Conservation (phyloP, 306 rosid species). For the Begonia peltatifolia region DNA sequence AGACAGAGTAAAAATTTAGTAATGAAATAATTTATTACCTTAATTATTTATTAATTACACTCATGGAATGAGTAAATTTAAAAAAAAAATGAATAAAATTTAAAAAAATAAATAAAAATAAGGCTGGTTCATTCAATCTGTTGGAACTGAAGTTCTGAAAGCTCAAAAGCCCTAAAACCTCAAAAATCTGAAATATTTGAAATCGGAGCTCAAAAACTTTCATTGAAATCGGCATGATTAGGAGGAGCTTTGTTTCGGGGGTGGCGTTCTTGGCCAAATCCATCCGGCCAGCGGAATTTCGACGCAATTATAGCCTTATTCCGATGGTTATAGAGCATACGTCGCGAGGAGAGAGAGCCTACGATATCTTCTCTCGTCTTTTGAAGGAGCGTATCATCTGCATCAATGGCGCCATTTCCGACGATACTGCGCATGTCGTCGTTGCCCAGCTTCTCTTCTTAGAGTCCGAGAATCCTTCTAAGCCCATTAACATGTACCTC, state of each 20-base stretch:
- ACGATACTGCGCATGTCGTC: conserved; percentile 93
- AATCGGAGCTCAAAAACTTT: too few species aligned
- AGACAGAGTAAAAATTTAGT: too few species aligned
- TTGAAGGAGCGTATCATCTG: conserved; percentile 92
- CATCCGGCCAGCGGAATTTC: conserved; percentile 10
- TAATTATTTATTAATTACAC: too few species aligned
- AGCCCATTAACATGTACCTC: conserved; percentile 80
- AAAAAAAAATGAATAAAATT: too few species aligned
- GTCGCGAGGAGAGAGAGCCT: conserved; percentile 89
- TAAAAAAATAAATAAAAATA: too few species aligned
- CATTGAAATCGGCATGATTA: not conserved
- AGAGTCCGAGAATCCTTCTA: conserved; percentile 93
- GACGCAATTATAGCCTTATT: conserved; percentile 41
- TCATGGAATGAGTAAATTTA: too few species aligned
- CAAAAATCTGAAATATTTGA: too few species aligned
- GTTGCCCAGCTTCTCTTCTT: conserved; percentile 93
- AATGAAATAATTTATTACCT: too few species aligned
- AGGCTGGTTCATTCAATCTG: too few species aligned
- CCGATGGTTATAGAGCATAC: conserved; percentile 98
- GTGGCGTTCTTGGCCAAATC: conserved; percentile 12
- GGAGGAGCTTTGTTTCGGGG: conserved; percentile 34
- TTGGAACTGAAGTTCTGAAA: too few species aligned
- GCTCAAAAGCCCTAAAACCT: too few species aligned
- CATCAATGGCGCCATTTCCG: conserved; percentile 86
- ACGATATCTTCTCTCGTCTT: conserved; percentile 95